A percentile compares a stretch with the other conserved stretches of the same genome.
These are phyloP conservation scores for Solanum pennellii DNA, from an alignment of 257 asterid genomes.

Conservation along the genomic window DNA sequence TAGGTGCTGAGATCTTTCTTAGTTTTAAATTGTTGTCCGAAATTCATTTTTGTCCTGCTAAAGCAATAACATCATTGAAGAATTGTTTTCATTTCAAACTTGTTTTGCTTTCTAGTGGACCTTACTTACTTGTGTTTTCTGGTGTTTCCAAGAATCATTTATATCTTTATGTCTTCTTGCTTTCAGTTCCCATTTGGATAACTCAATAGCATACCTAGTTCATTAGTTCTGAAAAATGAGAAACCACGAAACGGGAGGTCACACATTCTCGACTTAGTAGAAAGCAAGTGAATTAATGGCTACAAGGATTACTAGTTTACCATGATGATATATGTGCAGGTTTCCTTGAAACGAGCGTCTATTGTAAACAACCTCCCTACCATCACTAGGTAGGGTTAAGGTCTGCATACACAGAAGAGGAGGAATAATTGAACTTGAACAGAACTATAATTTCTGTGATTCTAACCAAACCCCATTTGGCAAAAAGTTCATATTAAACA, in stretches of 20 bases:
- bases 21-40: neutral
- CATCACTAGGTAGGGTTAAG: neutral
- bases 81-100: neutral
- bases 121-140: neutral
- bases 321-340: neutral
- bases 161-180: neutral
- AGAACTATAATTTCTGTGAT: constrained; percentile 46
- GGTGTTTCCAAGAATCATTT: neutral
- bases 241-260: neutral
- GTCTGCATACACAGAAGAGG: neutral
- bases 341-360: neutral
- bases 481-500: constrained; percentile 50
- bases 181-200: neutral
- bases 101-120: neutral
- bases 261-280: neutral
- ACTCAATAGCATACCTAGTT: neutral
- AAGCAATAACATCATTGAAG: neutral
- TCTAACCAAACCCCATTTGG: constrained; percentile 32
- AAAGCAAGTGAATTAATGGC: neutral
- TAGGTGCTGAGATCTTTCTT: neutral
- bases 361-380: neutral
- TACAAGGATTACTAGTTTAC: neutral
- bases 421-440: constrained; percentile 45
- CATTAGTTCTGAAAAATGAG: neutral
- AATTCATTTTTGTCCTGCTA: neutral